phyloP scores from a whole-genome alignment of 2,329 filamentous ascomycete species.

The Aspergillus luchuensis region DNA sequence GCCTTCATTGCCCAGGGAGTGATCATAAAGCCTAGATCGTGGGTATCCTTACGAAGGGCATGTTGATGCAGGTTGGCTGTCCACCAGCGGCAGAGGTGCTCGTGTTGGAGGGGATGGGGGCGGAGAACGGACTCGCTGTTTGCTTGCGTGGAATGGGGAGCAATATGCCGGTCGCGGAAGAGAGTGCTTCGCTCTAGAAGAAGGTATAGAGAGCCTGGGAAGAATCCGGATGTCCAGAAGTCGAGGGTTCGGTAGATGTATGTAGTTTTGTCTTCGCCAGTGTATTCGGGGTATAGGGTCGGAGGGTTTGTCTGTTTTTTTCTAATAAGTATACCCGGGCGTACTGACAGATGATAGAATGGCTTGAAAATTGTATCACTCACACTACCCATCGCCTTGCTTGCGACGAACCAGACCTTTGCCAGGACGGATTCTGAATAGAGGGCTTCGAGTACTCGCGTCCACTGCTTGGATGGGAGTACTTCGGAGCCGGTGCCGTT shows the following conservation, averaged over 20 bases:
- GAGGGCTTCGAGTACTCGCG: too few species aligned
- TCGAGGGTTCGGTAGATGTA: slow-evolving; percentile 46
- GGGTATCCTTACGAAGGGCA: slow-evolving; percentile 52
- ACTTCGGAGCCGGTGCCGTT: too few species aligned
- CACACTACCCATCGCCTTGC: too few species aligned
- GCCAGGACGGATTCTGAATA: too few species aligned
- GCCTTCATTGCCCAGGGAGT: slow-evolving; percentile 51
- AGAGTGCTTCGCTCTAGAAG: slow-evolving; percentile 38
- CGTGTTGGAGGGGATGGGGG: slow-evolving; percentile 18
- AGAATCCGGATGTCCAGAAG: slow-evolving; percentile 55
- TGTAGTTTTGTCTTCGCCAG: slow-evolving; percentile 10
- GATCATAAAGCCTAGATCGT: slow-evolving; percentile 59
- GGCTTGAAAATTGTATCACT: too few species aligned
- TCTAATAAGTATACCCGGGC: too few species aligned
- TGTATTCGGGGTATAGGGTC: slow-evolving; percentile 21
- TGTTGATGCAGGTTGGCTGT: slow-evolving; percentile 42
- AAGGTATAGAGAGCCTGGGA: slow-evolving; percentile 49
- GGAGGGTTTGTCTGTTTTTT: slow-evolving; percentile 1
- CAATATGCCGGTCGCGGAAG: slow-evolving; percentile 26
- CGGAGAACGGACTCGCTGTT: too few species aligned
- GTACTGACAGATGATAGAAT: rapidly evolving
- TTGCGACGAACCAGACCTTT: too few species aligned
- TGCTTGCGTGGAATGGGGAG: not conserved
- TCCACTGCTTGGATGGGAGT: too few species aligned
- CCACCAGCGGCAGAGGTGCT: slow-evolving; percentile 46